Conservation (phyloP, 257 asterid genomes). For the Capsicum chinense region DNA sequence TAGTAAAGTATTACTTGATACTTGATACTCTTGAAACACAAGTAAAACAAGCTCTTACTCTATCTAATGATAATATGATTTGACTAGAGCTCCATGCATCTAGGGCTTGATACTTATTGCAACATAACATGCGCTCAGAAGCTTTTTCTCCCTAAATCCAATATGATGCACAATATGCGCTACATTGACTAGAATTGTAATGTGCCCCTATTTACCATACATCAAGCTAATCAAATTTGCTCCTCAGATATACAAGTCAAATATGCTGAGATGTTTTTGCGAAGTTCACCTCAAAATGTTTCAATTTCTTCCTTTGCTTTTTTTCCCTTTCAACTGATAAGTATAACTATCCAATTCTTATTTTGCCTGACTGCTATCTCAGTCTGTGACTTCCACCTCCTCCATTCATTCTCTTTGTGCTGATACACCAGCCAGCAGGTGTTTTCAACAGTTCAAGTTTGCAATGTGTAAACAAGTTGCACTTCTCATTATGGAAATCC, state of each 20-base stretch:
- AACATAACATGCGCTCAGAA: neutral
- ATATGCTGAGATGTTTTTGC: neutral
- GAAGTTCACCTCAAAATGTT: neutral
- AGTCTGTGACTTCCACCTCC: neutral
- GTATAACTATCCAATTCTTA: neutral
- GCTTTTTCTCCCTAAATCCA: neutral
- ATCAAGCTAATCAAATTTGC: neutral
- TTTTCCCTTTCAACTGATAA: neutral
- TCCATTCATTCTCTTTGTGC: neutral
- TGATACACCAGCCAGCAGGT: neutral
- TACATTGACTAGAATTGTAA: neutral
- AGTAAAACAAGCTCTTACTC: neutral
- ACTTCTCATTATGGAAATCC: conserved; percentile 6
- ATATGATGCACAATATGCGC: neutral
- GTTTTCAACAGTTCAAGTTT: neutral
- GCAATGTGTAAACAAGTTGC: conserved; percentile 17
- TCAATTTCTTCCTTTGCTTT: neutral
- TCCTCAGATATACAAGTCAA: neutral
- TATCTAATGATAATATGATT: neutral
- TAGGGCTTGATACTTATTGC: conserved; percentile 10
- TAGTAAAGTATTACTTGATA: neutral
- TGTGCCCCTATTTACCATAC: neutral
- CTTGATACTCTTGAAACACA: neutral
- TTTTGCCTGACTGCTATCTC: neutral
- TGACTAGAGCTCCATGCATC: neutral